Conservation (phyloP, 2,329 filamentous ascomycete genomes). For the Triangularia setosa region DNA sequence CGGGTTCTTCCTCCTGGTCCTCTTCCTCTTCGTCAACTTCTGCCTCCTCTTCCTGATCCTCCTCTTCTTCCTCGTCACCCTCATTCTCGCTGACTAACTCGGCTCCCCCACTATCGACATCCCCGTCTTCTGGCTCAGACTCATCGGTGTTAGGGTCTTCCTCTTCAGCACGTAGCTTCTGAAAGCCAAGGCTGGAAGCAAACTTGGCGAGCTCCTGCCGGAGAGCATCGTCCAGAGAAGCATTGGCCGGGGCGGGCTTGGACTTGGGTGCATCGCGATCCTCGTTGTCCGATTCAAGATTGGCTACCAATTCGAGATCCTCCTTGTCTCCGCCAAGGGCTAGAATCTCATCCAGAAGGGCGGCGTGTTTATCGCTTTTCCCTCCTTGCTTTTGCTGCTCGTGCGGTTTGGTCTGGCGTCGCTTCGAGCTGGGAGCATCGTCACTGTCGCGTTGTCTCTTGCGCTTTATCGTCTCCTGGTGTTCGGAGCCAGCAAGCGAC, state of each 20-base stretch:
- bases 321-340: conserved; percentile 63
- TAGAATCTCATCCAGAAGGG: conserved; percentile 59
- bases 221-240: conserved; percentile 31
- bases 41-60: conserved; percentile 30
- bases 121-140: conserved; percentile 28
- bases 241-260: conserved; percentile 24
- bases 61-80: conserved; percentile 25
- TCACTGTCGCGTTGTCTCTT: conserved; percentile 36
- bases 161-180: conserved; percentile 38
- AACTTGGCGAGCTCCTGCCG: conserved; percentile 51
- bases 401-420: conserved; percentile 30
- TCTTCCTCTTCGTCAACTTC: conserved; percentile 31
- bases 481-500: conserved; percentile 40
- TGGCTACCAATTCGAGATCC: conserved; percentile 58
- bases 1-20: not conserved
- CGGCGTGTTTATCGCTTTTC: conserved; percentile 22
- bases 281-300: conserved; percentile 49
- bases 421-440: conserved; percentile 30
- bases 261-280: conserved; percentile 32
- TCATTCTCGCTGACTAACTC: conserved; percentile 28
- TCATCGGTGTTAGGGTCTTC: conserved; percentile 31
- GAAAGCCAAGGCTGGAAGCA: conserved; percentile 47
- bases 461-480: conserved; percentile 38
- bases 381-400: conserved; percentile 12
- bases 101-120: conserved; percentile 31